These are phyloP conservation scores for Globisporangium parvum DNA, from an alignment of 352 stramenopile genomes.

Conservation along the genomic window DNA sequence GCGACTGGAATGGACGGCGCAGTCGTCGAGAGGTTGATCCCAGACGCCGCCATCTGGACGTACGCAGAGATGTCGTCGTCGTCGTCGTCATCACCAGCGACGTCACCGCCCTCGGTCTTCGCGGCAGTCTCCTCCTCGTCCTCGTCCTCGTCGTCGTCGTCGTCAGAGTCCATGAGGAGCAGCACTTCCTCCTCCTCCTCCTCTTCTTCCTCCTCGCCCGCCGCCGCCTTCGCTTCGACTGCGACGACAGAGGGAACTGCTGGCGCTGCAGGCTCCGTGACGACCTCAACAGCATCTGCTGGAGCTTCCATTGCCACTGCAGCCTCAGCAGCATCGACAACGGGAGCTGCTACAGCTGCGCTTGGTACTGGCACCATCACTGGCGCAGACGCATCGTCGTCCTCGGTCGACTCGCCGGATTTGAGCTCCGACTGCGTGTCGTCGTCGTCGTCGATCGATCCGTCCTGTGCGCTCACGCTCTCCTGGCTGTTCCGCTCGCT, in stretches of 20 bases:
- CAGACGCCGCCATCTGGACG: constrained; percentile 46
- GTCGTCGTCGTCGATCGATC: background rate
- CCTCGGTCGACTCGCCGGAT: constrained; percentile 2
- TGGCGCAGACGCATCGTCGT: constrained; percentile 2
- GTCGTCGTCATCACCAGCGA: constrained; percentile 18
- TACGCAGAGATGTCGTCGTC: constrained; percentile 44
- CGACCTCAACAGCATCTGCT: no score
- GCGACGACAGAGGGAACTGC: no score
- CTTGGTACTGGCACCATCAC: background rate
- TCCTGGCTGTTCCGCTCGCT: background rate
- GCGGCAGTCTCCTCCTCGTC: constrained; percentile 6
- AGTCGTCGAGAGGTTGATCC: constrained; percentile 30
- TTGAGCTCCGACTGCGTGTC: background rate
- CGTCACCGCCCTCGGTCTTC: background rate
- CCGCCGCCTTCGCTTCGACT: background rate
- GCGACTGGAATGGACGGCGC: background rate
- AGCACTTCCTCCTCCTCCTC: constrained; percentile 44
- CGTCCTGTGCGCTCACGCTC: background rate
- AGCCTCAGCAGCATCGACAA: background rate
- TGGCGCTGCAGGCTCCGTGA: no score
- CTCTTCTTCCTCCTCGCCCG: constrained; percentile 10
- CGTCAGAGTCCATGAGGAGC: constrained; percentile 39
- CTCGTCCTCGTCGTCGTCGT: constrained; percentile 26
- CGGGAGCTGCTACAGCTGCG: no score
- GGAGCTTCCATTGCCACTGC: background rate